Evolutionary conservation across 2,329 filamentous ascomycete genomes (phyloP), one percentile per base, ranked within the genome.

Genomic region (Verticillium albo-atrum): DNA sequence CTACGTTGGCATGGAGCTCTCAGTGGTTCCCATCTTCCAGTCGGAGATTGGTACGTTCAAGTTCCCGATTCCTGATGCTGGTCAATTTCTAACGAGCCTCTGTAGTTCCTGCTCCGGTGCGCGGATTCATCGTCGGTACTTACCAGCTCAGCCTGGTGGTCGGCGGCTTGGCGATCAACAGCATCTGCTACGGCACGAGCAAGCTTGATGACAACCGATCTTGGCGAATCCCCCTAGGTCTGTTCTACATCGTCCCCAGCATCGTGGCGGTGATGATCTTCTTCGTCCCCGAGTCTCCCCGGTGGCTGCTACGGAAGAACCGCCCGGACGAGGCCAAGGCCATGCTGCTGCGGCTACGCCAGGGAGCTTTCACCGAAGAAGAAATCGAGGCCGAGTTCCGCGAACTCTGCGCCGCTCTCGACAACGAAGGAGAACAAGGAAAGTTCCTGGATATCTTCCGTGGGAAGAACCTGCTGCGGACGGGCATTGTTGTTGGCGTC

Each of bases 1-100:
- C 26, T 77, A 77, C 51, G 65, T 76, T 32, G 75, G 75, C 12
- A 76, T 75, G 68, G 74, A 77, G 58, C 65, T 76, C 14, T 69
- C 75, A 0, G 66, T 73, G 2, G 71, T 75, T 0, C 75, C 75
- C 0, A 66, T 70, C 0, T 74, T 68, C n/a, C 72, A 74, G 57
- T 72, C 73, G 0, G 74, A 75, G 58, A 68, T 74, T 27, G 66
- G 54, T 55, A 37, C 3, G 27, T 53, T 54, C 14, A 12, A 7
- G n/a, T 7, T 37, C 12, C 35, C 35, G 15, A 34, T 15, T 12
- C 3, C 15, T 12, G 10, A 9, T 34, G 32, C 15, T 12, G 3
- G 15, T 34, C 32, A 34, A 34, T 6, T 20, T 17, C 15, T 37
- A 17, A 37, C 15, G 35, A 5, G 12, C 7, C n/a, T 25, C 15